These are phyloP conservation scores for Acer campestre DNA, from an alignment of 345 rosid species.

Conservation along the genomic window DNA sequence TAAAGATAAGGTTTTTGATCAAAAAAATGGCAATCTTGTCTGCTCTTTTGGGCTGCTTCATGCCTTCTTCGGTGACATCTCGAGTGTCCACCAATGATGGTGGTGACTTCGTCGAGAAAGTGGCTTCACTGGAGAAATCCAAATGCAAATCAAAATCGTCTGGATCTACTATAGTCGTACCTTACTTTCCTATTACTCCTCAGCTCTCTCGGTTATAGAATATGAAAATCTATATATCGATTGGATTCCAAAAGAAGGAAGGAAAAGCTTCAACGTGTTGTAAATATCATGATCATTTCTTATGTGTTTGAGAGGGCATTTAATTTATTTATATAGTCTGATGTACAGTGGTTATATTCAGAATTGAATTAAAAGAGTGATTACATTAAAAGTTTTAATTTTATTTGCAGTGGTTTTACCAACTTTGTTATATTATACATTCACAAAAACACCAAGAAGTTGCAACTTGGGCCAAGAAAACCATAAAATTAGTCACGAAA, in stretches of 20 bases:
- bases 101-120: neutral
- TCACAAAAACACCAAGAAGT: too few species aligned
- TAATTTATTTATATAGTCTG: neutral
- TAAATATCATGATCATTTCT: too few species aligned
- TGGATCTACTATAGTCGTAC: constrained; percentile 8
- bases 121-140: neutral
- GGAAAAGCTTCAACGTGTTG: neutral
- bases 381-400: too few species aligned
- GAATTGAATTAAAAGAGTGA: too few species aligned
- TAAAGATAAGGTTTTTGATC: too few species aligned
- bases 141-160: constrained; percentile 16
- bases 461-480: too few species aligned
- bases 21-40: neutral
- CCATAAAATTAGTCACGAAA: too few species aligned
- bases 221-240: neutral
- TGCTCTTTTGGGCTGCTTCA: constrained; percentile 19
- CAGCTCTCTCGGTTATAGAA: neutral
- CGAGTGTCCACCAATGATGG: constrained; percentile 11
- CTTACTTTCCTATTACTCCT: constrained; percentile 17
- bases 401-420: too few species aligned
- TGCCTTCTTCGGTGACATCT: constrained; percentile 7
- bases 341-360: too few species aligned
- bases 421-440: too few species aligned
- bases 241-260: neutral
- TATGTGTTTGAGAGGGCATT: neutral